Evolutionary conservation across 768 basidiomycete genomes (phyloP), one percentile per base, ranked within the genome.

Genomic region (Serendipita sp.): DNA sequence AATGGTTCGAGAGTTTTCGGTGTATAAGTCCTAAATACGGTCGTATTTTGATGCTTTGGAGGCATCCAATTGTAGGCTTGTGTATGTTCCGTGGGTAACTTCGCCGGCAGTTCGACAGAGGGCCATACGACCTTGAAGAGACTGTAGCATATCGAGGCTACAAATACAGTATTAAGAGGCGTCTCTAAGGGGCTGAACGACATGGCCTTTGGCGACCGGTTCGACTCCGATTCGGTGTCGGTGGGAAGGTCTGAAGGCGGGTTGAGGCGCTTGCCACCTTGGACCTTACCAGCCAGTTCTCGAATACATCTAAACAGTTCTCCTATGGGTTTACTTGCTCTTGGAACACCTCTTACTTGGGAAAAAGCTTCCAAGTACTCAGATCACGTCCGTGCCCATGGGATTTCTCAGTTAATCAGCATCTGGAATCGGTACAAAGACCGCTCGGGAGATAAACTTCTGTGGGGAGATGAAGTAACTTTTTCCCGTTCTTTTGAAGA

Each of bases 391-490:
- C 80, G 93, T 68, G 76, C 78, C 63, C 94, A 98, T 73, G 96
- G 96, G 52, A 91, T 98, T 71, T 85, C 88, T 4, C 96, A 99
- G 75, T 95, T 99, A 74, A 75, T 99, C 64, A 82, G 94, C 70
- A 91, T 84, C 60, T 99, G 93, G 92, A 85, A 93, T 71, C 83
- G 85, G 56, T 79, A 94, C 72, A 98, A 96, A 80, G 88, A 91
- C 72, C 80, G 90, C 68, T 81, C 83, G 23, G 94, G 93, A 1
- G 93, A 98, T 71, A 89, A 91, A 68, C 78, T 99, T 35, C 80
- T 96, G 10, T 99, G 96, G 96, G 96, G 96, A 16, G 96, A 99
- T 71, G 96, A 99, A 87, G 95, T 95, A 74, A 65, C 75, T 69
- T 52, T 46, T 47, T 47, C 48, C 54, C 63, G 34, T 23, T 28